Percentiles rank a stretch among this genome's conserved stretches.
phyloP scores from a whole-genome alignment of 1,139 yeast genomes.

The Saccharomyces hybrid region DNA sequence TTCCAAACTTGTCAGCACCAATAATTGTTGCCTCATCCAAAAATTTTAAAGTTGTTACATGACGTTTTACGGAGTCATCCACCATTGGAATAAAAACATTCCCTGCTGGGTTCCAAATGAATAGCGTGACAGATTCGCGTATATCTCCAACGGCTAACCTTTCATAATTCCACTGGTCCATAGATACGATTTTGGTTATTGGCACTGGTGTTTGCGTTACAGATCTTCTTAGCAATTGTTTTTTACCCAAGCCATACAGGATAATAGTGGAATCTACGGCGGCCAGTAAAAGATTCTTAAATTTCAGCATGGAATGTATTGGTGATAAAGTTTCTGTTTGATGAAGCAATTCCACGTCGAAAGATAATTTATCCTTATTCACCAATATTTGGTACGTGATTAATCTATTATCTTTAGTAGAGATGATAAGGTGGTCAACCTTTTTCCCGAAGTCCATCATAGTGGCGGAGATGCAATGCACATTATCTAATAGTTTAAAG shows the following conservation, averaged over 20 bases:
- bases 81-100: slow-evolving; percentile 55
- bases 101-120: slow-evolving; percentile 43
- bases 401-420: slow-evolving; percentile 24
- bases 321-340: slow-evolving; percentile 48
- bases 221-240: slow-evolving; percentile 66
- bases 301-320: slow-evolving; percentile 45
- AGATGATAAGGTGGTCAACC: slow-evolving; percentile 36
- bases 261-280: slow-evolving; percentile 50
- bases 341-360: slow-evolving; percentile 45
- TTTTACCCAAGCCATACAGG: slow-evolving; percentile 67
- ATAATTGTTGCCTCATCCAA: slow-evolving; percentile 70
- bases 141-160: slow-evolving; percentile 65
- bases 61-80: slow-evolving; percentile 63
- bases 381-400: slow-evolving; percentile 13
- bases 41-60: slow-evolving; percentile 49
- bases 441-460: slow-evolving; percentile 22
- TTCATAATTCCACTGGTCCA: slow-evolving; percentile 46
- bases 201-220: slow-evolving; percentile 36
- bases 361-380: slow-evolving; percentile 16
- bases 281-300: slow-evolving; percentile 55
- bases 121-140: slow-evolving; percentile 51
- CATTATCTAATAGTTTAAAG: slow-evolving; percentile 7
- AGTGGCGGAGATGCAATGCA: slow-evolving; percentile 11
- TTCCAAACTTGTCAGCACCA: slow-evolving; percentile 90
- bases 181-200: slow-evolving; percentile 40